Evolutionary conservation across 1,139 yeast genomes (phyloP).

Genomic region (Magnusiomyces fungicola): DNA sequence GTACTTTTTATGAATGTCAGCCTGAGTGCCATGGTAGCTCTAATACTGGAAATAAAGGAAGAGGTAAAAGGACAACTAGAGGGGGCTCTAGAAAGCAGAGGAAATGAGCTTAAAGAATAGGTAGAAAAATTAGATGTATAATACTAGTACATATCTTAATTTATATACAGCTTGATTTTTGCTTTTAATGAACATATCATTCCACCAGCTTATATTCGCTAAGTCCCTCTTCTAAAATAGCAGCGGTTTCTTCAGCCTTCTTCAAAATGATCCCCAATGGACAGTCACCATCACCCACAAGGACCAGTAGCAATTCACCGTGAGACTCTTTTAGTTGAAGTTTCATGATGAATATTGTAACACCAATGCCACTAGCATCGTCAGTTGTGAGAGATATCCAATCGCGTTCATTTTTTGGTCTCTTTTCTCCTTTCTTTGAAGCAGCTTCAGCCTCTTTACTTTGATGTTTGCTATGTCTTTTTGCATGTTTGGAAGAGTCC

Average conservation of each 20-base stretch:
- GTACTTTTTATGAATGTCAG: too few species aligned
- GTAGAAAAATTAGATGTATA: too few species aligned
- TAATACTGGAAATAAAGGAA: too few species aligned
- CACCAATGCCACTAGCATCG: constrained; percentile 17
- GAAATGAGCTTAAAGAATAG: too few species aligned
- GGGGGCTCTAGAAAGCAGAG: too few species aligned
- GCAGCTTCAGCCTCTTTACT: neutral
- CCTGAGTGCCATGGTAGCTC: too few species aligned
- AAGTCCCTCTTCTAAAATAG: constrained; percentile 23
- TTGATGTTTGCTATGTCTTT: too few species aligned
- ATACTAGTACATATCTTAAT: too few species aligned
- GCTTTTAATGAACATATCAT: too few species aligned
- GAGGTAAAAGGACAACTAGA: too few species aligned
- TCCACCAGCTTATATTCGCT: constrained; percentile 18
- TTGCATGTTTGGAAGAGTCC: too few species aligned
- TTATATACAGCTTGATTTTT: too few species aligned
- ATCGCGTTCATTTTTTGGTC: constrained; percentile 7
- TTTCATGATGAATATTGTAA: constrained; percentile 22
- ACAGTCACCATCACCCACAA: constrained; percentile 26
- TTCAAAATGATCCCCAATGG: constrained; percentile 24
- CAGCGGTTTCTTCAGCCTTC: constrained; percentile 23
- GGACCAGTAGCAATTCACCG: constrained; percentile 21
- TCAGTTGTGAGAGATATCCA: constrained; percentile 25
- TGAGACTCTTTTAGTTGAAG: constrained; percentile 17
- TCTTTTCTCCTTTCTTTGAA: neutral